A percentile compares a stretch with the other conserved stretches of the same genome.
Conservation (phyloP, 1,284 basidiomycete species). For the Ganoderma lingzhi region DNA sequence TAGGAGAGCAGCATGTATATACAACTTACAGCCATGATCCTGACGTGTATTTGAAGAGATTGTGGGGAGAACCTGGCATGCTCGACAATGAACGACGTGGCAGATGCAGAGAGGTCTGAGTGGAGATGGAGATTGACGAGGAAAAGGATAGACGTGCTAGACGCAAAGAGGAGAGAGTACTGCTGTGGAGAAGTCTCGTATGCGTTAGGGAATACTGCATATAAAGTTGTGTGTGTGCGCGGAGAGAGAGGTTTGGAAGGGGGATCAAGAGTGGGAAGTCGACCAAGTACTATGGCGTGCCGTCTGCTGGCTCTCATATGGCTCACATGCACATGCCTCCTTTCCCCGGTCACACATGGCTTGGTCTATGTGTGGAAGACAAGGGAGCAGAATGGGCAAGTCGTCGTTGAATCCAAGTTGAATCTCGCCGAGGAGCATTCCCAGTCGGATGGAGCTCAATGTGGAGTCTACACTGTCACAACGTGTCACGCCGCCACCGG, state of each 20-base stretch:
- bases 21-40: constrained; percentile 53
- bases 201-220: background rate
- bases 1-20: constrained; percentile 36
- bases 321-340: no score
- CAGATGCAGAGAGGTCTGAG: background rate
- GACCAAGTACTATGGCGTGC: no score
- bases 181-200: background rate
- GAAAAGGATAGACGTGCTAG: background rate
- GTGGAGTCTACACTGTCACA: no score
- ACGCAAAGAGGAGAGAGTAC: background rate
- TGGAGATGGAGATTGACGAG: background rate
- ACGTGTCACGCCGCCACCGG: no score
- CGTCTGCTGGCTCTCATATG: no score
- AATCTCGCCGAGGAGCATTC: no score
- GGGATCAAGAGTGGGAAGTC: background rate
- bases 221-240: background rate
- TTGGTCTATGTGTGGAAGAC: no score
- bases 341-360: no score
- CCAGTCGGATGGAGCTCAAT: no score
- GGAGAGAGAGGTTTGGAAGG: background rate
- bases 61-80: constrained; percentile 37
- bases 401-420: no score
- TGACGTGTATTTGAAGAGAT: constrained; percentile 53
- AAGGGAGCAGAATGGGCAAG: no score
- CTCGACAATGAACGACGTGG: background rate